These are phyloP conservation scores for Saitozyma podzolica DNA, from an alignment of 768 basidiomycete genomes.

Conservation along the genomic window DNA sequence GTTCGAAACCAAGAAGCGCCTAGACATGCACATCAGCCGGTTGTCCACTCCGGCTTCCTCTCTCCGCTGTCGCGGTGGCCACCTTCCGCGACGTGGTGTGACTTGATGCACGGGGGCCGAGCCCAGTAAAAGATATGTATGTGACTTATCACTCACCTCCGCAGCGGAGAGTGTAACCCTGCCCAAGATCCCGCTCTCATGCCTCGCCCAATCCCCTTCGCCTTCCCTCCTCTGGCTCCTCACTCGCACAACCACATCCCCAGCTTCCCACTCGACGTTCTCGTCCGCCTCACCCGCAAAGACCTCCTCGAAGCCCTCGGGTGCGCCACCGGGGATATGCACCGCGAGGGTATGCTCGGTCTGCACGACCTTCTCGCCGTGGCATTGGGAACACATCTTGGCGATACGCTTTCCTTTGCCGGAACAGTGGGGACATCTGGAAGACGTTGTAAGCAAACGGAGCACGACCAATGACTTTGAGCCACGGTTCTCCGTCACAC, in stretches of 20 bases:
- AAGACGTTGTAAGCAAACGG: slow-evolving; percentile 16
- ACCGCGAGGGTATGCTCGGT: slow-evolving; percentile 79
- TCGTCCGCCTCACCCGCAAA: slow-evolving; percentile 98
- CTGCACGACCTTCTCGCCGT: slow-evolving; percentile 76
- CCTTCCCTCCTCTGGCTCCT: slow-evolving; percentile 68
- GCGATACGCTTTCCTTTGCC: slow-evolving; percentile 80
- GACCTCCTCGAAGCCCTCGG: slow-evolving; percentile 87
- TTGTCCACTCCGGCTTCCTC: not conserved
- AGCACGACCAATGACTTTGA: slow-evolving; percentile 5
- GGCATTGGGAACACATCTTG: slow-evolving; percentile 76
- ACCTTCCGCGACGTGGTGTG: not conserved
- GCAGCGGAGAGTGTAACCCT: slow-evolving; percentile 85
- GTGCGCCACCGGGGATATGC: slow-evolving; percentile 81
- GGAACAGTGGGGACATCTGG: slow-evolving; percentile 67
- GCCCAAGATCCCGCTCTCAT: slow-evolving; percentile 89
- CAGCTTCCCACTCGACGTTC: slow-evolving; percentile 91
- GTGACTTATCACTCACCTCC: slow-evolving; percentile 62
- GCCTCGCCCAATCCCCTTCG: slow-evolving; percentile 69
- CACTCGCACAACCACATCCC: slow-evolving; percentile 85
- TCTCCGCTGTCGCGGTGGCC: not conserved
- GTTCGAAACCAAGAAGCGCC: slow-evolving; percentile 96
- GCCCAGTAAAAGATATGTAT: not conserved
- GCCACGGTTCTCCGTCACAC: too few relatives aligned
- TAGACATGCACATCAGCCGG: slow-evolving; percentile 48
- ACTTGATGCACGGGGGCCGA: not conserved